A percentile compares a stretch with the other conserved stretches of the same genome.
Conservation (phyloP, 805 yeast species). For the Kregervanrija pseudodelftensis region DNA sequence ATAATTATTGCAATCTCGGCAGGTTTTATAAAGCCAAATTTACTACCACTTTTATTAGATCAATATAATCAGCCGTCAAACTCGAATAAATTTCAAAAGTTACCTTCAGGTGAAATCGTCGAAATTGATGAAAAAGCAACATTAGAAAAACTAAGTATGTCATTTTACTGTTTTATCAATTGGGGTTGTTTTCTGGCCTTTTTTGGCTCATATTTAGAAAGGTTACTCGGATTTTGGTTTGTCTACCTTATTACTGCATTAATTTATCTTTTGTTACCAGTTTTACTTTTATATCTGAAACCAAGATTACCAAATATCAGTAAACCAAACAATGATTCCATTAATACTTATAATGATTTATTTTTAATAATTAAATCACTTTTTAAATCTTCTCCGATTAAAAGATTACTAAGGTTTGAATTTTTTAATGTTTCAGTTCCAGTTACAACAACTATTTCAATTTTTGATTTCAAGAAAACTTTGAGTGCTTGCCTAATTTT, state of each 20-base stretch:
- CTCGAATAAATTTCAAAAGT: constrained; percentile 36
- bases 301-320: constrained; percentile 28
- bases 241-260: constrained; percentile 47
- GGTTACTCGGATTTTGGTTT: constrained; percentile 43
- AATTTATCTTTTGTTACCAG: constrained; percentile 41
- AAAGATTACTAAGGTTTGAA: neutral
- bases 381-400: constrained; percentile 17
- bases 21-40: constrained; percentile 48
- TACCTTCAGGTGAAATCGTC: constrained; percentile 49
- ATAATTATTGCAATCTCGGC: constrained; percentile 37
- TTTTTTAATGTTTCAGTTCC: constrained; percentile 1
- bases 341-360: constrained; percentile 11
- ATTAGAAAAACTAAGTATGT: constrained; percentile 31
- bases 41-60: constrained; percentile 45
- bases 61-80: constrained; percentile 55
- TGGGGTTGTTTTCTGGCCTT: constrained; percentile 45
- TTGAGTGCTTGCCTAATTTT: constrained; percentile 38
- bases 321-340: constrained; percentile 35
- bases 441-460: constrained; percentile 17
- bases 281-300: constrained; percentile 32
- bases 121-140: constrained; percentile 43
- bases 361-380: constrained; percentile 34
- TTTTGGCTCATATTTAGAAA: constrained; percentile 41
- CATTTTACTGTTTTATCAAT: constrained; percentile 48
- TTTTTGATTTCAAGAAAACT: constrained; percentile 36